Base-by-base conservation (phyloP, 1,284 basidiomycete species). In the Trichosporon ovoides region DNA sequence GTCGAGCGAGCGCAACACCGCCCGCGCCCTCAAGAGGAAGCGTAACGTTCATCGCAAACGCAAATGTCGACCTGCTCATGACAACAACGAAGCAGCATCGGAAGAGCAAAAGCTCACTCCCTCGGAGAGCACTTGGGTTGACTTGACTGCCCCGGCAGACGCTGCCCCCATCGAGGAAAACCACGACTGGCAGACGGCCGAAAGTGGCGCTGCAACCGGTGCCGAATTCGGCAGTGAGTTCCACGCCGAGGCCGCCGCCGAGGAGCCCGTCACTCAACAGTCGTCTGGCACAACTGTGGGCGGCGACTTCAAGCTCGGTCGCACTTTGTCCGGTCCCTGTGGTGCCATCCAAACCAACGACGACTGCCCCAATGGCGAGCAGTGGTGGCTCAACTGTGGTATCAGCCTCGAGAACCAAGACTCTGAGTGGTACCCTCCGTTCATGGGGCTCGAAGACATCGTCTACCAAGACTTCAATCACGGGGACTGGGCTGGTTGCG, bases 311-410 rank as follows among this genome's bases (percentile, higher is more conserved):
- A n/a, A 18, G 7, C 19, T 33, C 18, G 38, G 18, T 6, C 38
- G 24, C 13, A 20, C 40, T 11, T 37, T 24, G 16, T 38, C 33
- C 49, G 69, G 70, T 28, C 60, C 59, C 16, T 76, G 74, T 57
- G 75, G 75, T 34, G 65, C 52, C 38, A 68, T 61, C 53, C 57
- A 67, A 22, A 55, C 74, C 31, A 53, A 61, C 37, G 52, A 40
- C 24, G 59, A 66, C 53, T 85, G 85, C 18, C 88, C 89, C 22
- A 92, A 92, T 72, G 89, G 89, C 20, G 73, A 79, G 63, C 82
- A 87, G 55, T 80, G 83, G 61, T 92, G 85, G 83, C 75, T 93
- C 67, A 90, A 89, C 77, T 92, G 90, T 68, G 89, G 87, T 53
- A 71, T 91, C 62, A 48, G 43, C 43, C 22, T 31, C 16, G 43